phyloP scores from a whole-genome alignment of 2,329 filamentous ascomycete genomes.

The Septoria petroselini region DNA sequence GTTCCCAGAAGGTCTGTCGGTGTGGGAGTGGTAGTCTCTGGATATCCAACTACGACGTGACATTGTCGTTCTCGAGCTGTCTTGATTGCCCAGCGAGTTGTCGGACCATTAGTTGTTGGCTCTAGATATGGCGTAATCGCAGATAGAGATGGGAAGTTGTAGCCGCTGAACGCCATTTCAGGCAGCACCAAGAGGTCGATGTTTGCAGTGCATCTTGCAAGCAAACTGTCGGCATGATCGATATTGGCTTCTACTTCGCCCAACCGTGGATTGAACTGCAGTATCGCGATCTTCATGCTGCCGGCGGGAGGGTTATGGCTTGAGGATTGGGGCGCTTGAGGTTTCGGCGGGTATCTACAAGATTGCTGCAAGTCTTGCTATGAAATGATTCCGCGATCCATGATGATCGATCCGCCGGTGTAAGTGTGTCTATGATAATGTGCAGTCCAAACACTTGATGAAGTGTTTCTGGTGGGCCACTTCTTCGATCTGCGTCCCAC shows the following conservation, averaged over 20 bases:
- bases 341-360: too few species aligned
- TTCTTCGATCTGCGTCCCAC: too few species aligned
- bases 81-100: constrained; percentile 67
- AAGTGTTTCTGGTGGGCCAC: too few species aligned
- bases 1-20: constrained; percentile 11
- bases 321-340: too few species aligned
- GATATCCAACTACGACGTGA: constrained; percentile 69
- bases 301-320: neutral
- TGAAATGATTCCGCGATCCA: too few species aligned
- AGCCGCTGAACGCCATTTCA: constrained; percentile 74
- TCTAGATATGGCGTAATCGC: constrained; percentile 70
- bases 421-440: too few species aligned
- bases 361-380: too few species aligned
- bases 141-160: constrained; percentile 69
- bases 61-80: constrained; percentile 66
- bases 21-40: constrained; percentile 50
- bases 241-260: constrained; percentile 70
- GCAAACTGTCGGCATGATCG: constrained; percentile 61
- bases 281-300: constrained; percentile 63
- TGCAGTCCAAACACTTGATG: too few species aligned
- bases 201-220: constrained; percentile 49
- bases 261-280: constrained; percentile 70
- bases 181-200: constrained; percentile 71
- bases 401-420: too few species aligned
- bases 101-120: constrained; percentile 61